These are phyloP conservation scores for Scleroderma bovista DNA, from an alignment of 768 basidiomycete genomes.

Conservation along the genomic window DNA sequence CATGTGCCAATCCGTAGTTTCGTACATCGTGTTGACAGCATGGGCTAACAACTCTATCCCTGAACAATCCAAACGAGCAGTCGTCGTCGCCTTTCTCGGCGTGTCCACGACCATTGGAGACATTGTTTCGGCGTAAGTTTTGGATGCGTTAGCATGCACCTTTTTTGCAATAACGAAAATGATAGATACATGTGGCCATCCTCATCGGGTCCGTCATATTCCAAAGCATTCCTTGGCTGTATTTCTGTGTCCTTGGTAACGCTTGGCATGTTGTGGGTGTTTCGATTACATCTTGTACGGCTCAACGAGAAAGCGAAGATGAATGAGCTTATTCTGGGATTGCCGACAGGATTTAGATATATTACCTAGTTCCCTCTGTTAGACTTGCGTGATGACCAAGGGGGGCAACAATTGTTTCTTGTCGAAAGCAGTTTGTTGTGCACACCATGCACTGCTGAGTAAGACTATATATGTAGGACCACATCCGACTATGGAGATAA, in stretches of 20 bases:
- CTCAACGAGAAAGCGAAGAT: slow-evolving; percentile 29
- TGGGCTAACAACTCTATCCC: slow-evolving; percentile 57
- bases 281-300: slow-evolving; percentile 37
- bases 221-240: slow-evolving; percentile 66
- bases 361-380: no score
- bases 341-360: slow-evolving; percentile 39
- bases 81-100: slow-evolving; percentile 78
- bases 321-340: slow-evolving; percentile 18
- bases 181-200: slow-evolving; percentile 59
- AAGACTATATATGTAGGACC: no score
- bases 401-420: no score
- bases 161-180: no score
- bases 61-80: slow-evolving; percentile 74
- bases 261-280: slow-evolving; percentile 43
- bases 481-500: no score
- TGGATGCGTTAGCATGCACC: neutral
- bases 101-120: slow-evolving; percentile 78
- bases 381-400: no score
- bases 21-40: slow-evolving; percentile 55
- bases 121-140: slow-evolving; percentile 67
- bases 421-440: no score
- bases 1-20: slow-evolving; percentile 67
- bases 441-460: no score
- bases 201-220: slow-evolving; percentile 65
- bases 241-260: slow-evolving; percentile 48